Conservation (phyloP, 164 flowering plant species). For the Warburgia ugandensis region DNA sequence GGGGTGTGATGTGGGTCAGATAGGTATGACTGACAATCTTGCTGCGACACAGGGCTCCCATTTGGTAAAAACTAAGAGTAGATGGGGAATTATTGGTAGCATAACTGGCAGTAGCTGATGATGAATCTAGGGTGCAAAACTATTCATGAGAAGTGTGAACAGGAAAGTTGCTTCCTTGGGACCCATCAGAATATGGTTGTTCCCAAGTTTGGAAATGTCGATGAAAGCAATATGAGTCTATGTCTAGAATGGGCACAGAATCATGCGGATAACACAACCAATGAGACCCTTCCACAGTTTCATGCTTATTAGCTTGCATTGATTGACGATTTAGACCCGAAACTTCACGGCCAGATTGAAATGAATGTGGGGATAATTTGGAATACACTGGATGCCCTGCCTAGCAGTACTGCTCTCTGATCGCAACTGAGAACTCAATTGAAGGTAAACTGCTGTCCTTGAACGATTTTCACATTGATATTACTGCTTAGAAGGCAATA, state of each 20-base stretch:
- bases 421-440: too few species aligned
- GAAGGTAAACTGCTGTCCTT: too few species aligned
- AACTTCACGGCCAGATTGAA: conserved; percentile 2
- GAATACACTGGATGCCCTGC: conserved; percentile 9
- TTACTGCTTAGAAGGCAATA: too few species aligned
- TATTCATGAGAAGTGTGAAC: conserved; percentile 20
- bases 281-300: conserved; percentile 13
- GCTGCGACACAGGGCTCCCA: conserved; percentile 38
- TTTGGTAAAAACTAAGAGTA: conserved; percentile 36
- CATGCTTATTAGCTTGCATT: conserved; percentile 28
- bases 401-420: too few species aligned
- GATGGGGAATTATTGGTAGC: conserved; percentile 35
- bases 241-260: conserved; percentile 19
- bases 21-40: conserved; percentile 30
- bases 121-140: conserved; percentile 47
- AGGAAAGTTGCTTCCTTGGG: conserved; percentile 18
- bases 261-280: conserved; percentile 15
- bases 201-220: conserved; percentile 15
- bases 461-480: too few species aligned
- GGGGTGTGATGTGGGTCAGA: conserved; percentile 32
- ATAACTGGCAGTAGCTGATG: conserved; percentile 22
- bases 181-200: conserved; percentile 18
- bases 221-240: conserved; percentile 18
- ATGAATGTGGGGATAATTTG: conserved; percentile 2
- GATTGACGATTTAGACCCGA: conserved; percentile 10